Conservation (phyloP, 1,284 basidiomycete species). For the Malassezia vespertilionis region DNA sequence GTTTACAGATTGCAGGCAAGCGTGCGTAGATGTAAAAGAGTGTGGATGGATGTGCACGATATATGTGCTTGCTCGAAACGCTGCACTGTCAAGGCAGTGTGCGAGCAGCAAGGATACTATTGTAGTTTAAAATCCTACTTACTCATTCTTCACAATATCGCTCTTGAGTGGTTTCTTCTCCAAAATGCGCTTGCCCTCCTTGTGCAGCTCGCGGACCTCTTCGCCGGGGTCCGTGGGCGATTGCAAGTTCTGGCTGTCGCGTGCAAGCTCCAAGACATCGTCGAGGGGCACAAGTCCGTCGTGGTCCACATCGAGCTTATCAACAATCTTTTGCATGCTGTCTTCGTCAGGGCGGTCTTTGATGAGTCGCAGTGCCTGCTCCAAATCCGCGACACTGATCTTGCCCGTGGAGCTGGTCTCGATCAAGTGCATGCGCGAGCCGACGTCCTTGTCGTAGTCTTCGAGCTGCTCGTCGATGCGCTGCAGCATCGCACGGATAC, state of each 20-base stretch:
- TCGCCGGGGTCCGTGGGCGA: slow-evolving; percentile 37
- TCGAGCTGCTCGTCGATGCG: slow-evolving; percentile 88
- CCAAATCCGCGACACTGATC: slow-evolving; percentile 77
- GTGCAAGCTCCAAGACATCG: slow-evolving; percentile 48
- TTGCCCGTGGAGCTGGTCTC: slow-evolving; percentile 81
- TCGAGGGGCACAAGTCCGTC: slow-evolving; percentile 68
- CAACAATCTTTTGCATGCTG: slow-evolving; percentile 73
- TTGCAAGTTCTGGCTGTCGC: slow-evolving; percentile 46
- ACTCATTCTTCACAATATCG: slow-evolving; percentile 30
- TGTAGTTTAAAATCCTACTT: neutral
- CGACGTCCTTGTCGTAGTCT: slow-evolving; percentile 70
- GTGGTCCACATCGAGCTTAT: slow-evolving; percentile 90
- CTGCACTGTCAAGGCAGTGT: too few species aligned
- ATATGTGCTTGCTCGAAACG: neutral
- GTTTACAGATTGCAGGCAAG: slow-evolving; percentile 14
- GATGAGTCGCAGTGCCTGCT: slow-evolving; percentile 82
- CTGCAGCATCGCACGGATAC: slow-evolving; percentile 85
- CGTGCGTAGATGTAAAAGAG: neutral
- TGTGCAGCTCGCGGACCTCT: slow-evolving; percentile 29
- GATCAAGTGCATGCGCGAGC: slow-evolving; percentile 84
- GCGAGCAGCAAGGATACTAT: too few species aligned
- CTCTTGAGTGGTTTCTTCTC: slow-evolving; percentile 32
- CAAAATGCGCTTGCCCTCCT: slow-evolving; percentile 20
- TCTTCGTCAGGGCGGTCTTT: slow-evolving; percentile 82
- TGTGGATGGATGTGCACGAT: neutral